Base-by-base conservation (phyloP, 805 yeast genomes). In the Tetrapisispora taiwanensis region DNA sequence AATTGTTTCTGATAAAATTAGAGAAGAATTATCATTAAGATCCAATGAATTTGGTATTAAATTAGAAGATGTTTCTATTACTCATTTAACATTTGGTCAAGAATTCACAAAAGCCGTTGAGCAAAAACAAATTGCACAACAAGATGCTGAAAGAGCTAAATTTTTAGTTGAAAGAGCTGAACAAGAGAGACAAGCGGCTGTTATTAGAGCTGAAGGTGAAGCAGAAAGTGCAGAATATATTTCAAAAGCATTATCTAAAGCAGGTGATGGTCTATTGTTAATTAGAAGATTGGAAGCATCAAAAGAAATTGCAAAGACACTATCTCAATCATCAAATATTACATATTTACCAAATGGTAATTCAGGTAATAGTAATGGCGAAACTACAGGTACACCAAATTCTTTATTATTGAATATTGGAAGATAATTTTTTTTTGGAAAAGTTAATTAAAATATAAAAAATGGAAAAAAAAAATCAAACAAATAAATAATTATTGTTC, bases 61-160 rank as follows among this genome's bases (percentile, higher is more conserved):
- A 61, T 75, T 92, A 54, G 98, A 92, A 67, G 98, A 92, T 67
- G 98, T 92, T 43, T 85, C 96, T 22, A 92, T 92, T 53, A 92
- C 98, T 14, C 98, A 92, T 68, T 81, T 92, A 86, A 86, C 97
- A 0, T 92, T 92, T 65, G 97, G 98, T 43, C 76, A 75, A 52
- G 98, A 92, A 62, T 92, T 92, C 72, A 92, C 98, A 44, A 89
- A 85, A 67, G 97, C 98, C 30, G 98, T 92, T 48, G 98, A 92
- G 70, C 95, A 86, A 70, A 92, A 92, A 65, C 97, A 92, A 69
- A 94, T 92, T 68, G 98, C 98, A 28, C 98, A 92, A 70, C 98
- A 92, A 69, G 98, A 92, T 62, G 97, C 98, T 20, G 97, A 92
- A 71, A 77, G 98, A 54, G 96, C 97, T 47, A 84, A 83, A 59